Percentiles rank a stretch among this genome's conserved stretches.
These are phyloP conservation scores for Pyrus communis DNA, from an alignment of 306 rosid genomes.

Conservation along the genomic window DNA sequence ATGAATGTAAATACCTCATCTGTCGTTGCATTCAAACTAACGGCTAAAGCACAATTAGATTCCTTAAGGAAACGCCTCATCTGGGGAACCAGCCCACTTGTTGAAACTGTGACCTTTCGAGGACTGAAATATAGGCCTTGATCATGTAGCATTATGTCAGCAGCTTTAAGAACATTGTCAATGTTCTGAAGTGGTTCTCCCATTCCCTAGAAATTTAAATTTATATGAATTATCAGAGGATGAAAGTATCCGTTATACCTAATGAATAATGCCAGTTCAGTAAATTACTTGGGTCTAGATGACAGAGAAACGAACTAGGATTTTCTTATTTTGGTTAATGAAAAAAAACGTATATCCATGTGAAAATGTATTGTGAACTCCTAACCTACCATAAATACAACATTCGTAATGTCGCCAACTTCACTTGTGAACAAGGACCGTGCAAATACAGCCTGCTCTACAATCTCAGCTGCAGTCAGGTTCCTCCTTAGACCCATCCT, in stretches of 20 bases:
- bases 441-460: constrained; percentile 84
- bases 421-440: constrained; percentile 65
- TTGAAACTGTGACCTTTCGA: constrained; percentile 89
- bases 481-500: constrained; percentile 93
- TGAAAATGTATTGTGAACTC: not conserved
- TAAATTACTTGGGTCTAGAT: not conserved
- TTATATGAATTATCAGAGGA: constrained; percentile 12
- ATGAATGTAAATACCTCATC: constrained; percentile 56
- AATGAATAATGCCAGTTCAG: not conserved
- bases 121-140: constrained; percentile 97
- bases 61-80: constrained; percentile 68
- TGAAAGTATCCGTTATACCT: not conserved
- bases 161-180: constrained; percentile 90
- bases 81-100: constrained; percentile 96
- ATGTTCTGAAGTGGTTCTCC: constrained; percentile 94
- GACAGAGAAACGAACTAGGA: not conserved
- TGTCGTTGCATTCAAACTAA: constrained; percentile 93
- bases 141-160: constrained; percentile 77
- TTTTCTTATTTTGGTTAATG: not conserved
- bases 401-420: constrained; percentile 82
- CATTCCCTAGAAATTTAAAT: constrained; percentile 67
- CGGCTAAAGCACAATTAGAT: constrained; percentile 80
- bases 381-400: constrained; percentile 79
- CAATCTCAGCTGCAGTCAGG: constrained; percentile 86
- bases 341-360: not conserved